Evolutionary conservation across 495 filamentous ascomycete genomes (phyloP).

Genomic region (Daldinia grandis): DNA sequence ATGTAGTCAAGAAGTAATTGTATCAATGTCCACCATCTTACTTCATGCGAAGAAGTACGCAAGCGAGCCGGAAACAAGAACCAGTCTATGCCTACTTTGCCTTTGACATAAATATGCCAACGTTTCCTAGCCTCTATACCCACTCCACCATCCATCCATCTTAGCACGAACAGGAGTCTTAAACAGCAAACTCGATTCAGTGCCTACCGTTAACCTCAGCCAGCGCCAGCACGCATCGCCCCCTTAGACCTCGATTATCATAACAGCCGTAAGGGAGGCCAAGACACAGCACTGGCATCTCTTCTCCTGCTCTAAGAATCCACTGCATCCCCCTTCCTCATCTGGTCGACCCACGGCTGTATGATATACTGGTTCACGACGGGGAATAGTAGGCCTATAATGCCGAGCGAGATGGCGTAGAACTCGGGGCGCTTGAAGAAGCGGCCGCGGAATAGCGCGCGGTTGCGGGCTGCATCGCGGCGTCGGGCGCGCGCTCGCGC

Average conservation of each 20-base stretch:
- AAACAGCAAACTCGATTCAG: not conserved
- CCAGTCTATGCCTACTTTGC: not conserved
- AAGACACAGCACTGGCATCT: not conserved
- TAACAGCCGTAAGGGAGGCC: not conserved
- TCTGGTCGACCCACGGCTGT: conserved; percentile 6
- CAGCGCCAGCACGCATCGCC: not conserved
- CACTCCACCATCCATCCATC: not conserved
- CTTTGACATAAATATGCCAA: conserved; percentile 2
- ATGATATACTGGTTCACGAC: conserved; percentile 33
- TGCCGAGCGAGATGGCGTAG: conserved; percentile 31
- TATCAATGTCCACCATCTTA: not conserved
- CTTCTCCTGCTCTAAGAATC: not conserved
- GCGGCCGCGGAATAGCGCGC: conserved; percentile 30
- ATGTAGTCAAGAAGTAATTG: not conserved
- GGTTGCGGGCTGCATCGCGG: conserved; percentile 36
- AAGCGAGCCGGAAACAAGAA: conserved; percentile 4
- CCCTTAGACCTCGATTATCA: not conserved
- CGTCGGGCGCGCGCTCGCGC: conserved; percentile 25
- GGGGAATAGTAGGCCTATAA: conserved; percentile 30
- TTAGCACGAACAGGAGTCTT: not conserved
- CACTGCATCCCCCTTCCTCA: not conserved
- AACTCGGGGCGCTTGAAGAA: conserved; percentile 33
- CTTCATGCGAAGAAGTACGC: not conserved
- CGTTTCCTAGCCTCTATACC: conserved; percentile 1
- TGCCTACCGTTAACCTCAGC: not conserved